Conservation (phyloP, 352 stramenopile genomes). For the Phytophthora fragariae region DNA sequence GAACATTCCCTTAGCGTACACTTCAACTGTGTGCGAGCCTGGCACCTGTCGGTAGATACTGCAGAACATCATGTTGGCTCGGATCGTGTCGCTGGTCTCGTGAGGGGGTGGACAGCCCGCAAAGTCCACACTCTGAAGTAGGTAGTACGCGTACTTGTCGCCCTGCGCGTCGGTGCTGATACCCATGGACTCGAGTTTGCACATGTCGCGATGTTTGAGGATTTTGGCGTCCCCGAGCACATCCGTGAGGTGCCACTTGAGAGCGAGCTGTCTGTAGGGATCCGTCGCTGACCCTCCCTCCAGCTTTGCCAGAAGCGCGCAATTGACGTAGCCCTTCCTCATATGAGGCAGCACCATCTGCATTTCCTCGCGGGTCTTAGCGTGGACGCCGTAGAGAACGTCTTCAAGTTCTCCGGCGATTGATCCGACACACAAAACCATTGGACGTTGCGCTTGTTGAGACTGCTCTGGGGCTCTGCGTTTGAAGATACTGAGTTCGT, state of each 20-base stretch:
- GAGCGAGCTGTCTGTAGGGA: constrained; percentile 55
- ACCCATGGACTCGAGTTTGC: constrained; percentile 61
- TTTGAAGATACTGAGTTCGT: constrained; percentile 52
- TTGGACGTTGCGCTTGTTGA: constrained; percentile 36
- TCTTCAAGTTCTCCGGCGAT: constrained; percentile 57
- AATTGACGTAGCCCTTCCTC: constrained; percentile 53
- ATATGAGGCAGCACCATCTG: constrained; percentile 42
- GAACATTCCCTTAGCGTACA: constrained; percentile 67
- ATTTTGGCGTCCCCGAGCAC: constrained; percentile 40
- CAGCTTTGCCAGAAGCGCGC: constrained; percentile 52
- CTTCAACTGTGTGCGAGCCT: constrained; percentile 34
- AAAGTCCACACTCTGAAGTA: constrained; percentile 63
- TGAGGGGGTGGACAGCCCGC: constrained; percentile 44
- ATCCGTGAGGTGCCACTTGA: constrained; percentile 58
- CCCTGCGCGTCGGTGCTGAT: constrained; percentile 44
- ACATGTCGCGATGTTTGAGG: constrained; percentile 57
- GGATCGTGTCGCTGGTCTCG: constrained; percentile 44
- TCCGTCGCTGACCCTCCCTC: constrained; percentile 47
- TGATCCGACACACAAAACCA: constrained; percentile 55
- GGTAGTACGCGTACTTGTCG: constrained; percentile 50
- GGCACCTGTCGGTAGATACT: constrained; percentile 64
- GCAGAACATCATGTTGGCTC: constrained; percentile 62
- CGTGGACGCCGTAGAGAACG: constrained; percentile 57
- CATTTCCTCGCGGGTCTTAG: constrained; percentile 64
- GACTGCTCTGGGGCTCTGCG: constrained; percentile 17